Evolutionary conservation across 2,329 filamentous ascomycete genomes (phyloP), one percentile per base, ranked within the genome.

Genomic region (Penicillium rolfsii): DNA sequence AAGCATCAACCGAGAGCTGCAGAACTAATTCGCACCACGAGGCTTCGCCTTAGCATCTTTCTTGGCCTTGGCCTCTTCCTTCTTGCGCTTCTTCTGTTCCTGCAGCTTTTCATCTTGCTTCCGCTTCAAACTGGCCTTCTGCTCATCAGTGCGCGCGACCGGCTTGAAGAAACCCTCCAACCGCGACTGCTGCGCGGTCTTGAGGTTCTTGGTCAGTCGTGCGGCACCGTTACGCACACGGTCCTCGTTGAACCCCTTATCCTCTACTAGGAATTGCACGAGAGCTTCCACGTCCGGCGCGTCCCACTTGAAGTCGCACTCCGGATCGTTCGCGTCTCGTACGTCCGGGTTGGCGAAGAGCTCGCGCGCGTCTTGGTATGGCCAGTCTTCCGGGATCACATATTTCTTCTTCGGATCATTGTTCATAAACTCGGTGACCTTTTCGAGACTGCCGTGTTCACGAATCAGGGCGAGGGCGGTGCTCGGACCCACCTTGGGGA

Each of bases 291-390:
- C 83, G 71, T 99, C 93, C 3, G 95, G 95, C 61, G 89, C 89
- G 48, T 97, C 93, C 95, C 96, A 99, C 78, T 97, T 97, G 83
- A 98, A 97, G 74, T 99, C 93, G 77, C 93, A 98, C 12, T 92
- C 87, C 0, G 91, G 87, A 71, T 96, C 86, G 68, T 96, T 91
- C 26, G 94, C 93, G 48, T 85, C 76, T 38, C 90, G 89, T 28
- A 99, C 94, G 69, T 98, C 93, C 0, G 95, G 95, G 69, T 94
- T 84, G 74, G 96, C 89, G 81, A 99, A 98, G 30, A 99, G 87
- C 19, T 93, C 87, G 43, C 96, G 91, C 7, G 95, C 96, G 71
- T 99, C 93, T 69, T 89, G 83, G 76, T 89, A 99, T 0, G 95
- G 95, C 94, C 95, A 99, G 79, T 97, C 91, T n/a, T 97, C 93